Base-by-base conservation (phyloP, 2,329 filamentous ascomycete species). In the Colletotrichum neosansevieriae region DNA sequence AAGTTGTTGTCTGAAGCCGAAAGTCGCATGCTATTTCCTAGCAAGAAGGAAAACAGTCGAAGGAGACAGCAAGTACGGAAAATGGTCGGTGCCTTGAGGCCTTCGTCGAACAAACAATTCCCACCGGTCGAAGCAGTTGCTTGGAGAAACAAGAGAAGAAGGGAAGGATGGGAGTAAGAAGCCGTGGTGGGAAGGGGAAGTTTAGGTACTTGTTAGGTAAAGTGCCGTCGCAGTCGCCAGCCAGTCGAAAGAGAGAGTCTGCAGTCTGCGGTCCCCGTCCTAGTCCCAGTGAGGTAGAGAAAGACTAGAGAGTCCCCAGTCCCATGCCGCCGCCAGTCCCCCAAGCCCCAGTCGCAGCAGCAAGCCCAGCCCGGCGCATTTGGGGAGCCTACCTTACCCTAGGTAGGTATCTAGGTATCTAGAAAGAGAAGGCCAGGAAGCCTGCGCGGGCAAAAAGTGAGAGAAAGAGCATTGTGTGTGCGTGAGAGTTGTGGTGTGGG, bases 131-230 rank as follows among this genome's bases (percentile, higher is more conserved):
- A 69, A 69, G 63, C 63, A 58, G 58, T 67, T 63, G 58, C 67
- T 69, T 69, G 67, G 40, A 54, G 67, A 54, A 40, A 21, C 53
- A 58, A 63, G 54, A 68, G n/a, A 47, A 56, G 38, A 24, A 24
- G 49, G 56, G 49, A 57, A 17, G 56, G 56, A 45, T 44, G 57
- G 63, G 51, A 58, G 63, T 36, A 67, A 51, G 21, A 42, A 58
- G 50, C n/a, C 49, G 56, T 45, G 57, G 61, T 66, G 62, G 66
- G 66, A 68, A 65, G 65, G 61, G 65, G 60, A 11, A 65, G 61
- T 65, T 68, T 45, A 65, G 66, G 66, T 66, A 69, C 66, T 69
- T 69, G 62, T 69, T 65, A 67, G 65, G 64, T 63, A 56, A 69
- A 69, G 42, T 65, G 61, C 62, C 47, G 49, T 51, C 49, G 49